phyloP scores from a whole-genome alignment of 768 basidiomycete genomes.

The Agrocybe praecox region DNA sequence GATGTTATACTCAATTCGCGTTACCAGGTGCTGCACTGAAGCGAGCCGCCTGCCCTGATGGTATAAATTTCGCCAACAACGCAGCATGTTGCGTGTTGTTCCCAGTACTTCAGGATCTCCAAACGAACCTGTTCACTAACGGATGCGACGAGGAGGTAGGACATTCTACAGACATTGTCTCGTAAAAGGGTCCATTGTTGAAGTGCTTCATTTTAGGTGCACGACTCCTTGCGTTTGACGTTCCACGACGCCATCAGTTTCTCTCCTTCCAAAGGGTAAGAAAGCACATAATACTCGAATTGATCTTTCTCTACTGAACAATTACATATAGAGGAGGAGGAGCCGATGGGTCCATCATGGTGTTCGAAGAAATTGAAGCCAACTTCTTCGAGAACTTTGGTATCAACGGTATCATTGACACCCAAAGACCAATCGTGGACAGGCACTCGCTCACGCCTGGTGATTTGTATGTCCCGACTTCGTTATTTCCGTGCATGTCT shows the following conservation, averaged over 20 bases:
- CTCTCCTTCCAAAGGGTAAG: neutral
- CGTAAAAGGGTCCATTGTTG: no score
- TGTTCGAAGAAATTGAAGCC: neutral
- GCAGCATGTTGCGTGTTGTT: slow-evolving; percentile 29
- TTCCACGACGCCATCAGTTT: slow-evolving; percentile 16
- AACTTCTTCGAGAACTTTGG: slow-evolving; percentile 1
- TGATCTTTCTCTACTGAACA: no score
- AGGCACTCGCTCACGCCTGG: no score
- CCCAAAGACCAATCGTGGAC: no score
- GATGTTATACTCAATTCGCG: no score
- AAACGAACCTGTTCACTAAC: slow-evolving; percentile 27
- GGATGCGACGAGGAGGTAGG: slow-evolving; percentile 26
- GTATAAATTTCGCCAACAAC: slow-evolving; percentile 26
- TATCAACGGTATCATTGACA: neutral
- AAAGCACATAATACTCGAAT: no score
- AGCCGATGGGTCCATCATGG: slow-evolving; percentile 3
- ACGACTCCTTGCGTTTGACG: no score
- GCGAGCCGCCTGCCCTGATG: slow-evolving; percentile 29
- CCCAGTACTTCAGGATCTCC: slow-evolving; percentile 24
- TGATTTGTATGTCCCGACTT: no score
- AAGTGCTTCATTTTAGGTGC: no score
- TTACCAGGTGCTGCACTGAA: neutral
- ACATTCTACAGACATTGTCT: no score
- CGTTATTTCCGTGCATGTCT: no score
- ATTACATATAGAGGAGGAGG: neutral